Percentiles rank a stretch among this genome's conserved stretches.
Conservation (phyloP, 225 moss, liverwort and hornwort species). For the Physcomitrellopsis africana region DNA sequence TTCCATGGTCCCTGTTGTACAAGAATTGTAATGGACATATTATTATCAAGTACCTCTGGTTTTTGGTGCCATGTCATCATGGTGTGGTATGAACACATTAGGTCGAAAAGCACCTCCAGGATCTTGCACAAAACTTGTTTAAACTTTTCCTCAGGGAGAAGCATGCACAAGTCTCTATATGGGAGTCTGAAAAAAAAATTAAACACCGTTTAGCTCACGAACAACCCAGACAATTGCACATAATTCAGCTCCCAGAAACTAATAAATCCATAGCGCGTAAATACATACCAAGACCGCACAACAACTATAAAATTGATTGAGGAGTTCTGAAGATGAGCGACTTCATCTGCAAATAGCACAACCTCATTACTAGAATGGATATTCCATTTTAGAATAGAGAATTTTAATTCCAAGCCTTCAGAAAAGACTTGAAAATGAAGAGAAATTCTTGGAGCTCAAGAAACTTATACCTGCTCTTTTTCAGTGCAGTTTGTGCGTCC, state of each 20-base stretch:
- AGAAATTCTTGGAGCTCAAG: slow-evolving; percentile 3
- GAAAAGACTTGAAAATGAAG: slow-evolving; percentile 3
- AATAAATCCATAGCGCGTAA: background rate
- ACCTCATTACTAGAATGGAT: background rate
- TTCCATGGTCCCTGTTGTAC: background rate
- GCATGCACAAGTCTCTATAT: slow-evolving; percentile 78
- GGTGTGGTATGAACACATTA: slow-evolving; percentile 73
- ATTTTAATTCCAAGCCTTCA: slow-evolving; percentile 11
- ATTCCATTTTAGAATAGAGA: background rate
- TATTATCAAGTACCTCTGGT: slow-evolving; percentile 39
- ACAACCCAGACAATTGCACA: slow-evolving; percentile 2
- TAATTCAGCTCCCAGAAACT: background rate
- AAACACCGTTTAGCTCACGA: slow-evolving; percentile 16
- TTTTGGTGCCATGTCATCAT: slow-evolving; percentile 77
- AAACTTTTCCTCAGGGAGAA: slow-evolving; percentile 70
- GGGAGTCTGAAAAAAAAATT: slow-evolving; percentile 57
- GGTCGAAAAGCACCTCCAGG: slow-evolving; percentile 71
- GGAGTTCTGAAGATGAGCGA: slow-evolving; percentile 2
- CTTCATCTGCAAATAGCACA: background rate
- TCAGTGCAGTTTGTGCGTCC: slow-evolving; percentile 59
- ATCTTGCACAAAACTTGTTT: slow-evolving; percentile 64
- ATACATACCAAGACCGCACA: background rate
- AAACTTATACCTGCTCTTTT: slow-evolving; percentile 63
- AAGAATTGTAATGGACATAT: background rate
- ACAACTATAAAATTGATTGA: background rate